Percentiles rank a stretch among this genome's conserved stretches.
Evolutionary conservation across 1,284 basidiomycete species (phyloP).

Genomic region (Microbotryomycetes sp.): DNA sequence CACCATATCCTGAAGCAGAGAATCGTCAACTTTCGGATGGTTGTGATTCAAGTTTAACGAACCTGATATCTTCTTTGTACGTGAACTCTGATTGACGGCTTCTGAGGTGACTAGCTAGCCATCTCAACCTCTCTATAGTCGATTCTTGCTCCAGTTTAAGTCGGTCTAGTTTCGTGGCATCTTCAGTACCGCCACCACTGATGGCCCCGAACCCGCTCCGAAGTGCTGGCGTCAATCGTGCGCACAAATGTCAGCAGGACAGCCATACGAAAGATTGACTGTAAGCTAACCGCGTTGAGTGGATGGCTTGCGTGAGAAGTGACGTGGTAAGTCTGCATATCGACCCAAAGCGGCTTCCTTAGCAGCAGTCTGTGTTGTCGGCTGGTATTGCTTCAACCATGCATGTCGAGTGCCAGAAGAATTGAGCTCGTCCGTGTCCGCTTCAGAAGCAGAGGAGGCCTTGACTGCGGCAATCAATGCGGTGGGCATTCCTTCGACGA

Average conservation of each 20-base stretch:
- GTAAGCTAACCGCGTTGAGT: neutral
- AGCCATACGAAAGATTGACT: too few species aligned
- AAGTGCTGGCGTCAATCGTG: too few species aligned
- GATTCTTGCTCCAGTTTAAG: neutral
- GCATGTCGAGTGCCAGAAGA: neutral
- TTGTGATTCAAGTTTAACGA: neutral
- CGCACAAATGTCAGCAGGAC: too few species aligned
- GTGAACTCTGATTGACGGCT: slow-evolving; percentile 13
- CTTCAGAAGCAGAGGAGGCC: neutral
- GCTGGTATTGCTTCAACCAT: neutral
- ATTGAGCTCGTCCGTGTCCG: neutral
- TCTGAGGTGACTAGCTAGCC: slow-evolving; percentile 13
- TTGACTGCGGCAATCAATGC: slow-evolving; percentile 3
- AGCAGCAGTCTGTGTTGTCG: neutral
- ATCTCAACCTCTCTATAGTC: slow-evolving; percentile 5
- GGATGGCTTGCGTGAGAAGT: neutral
- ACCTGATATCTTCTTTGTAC: slow-evolving; percentile 16
- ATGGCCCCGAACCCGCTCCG: neutral
- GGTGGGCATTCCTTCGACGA: slow-evolving; percentile 5
- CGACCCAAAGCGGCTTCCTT: neutral
- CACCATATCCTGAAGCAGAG: slow-evolving; percentile 9
- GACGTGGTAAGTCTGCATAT: neutral
- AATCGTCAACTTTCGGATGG: too few species aligned
- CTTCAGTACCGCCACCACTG: neutral
- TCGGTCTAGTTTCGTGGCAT: neutral